Evolutionary conservation across 228 moss, liverwort and hornwort species (phyloP).

Genomic region (Sphagnum fallax): DNA sequence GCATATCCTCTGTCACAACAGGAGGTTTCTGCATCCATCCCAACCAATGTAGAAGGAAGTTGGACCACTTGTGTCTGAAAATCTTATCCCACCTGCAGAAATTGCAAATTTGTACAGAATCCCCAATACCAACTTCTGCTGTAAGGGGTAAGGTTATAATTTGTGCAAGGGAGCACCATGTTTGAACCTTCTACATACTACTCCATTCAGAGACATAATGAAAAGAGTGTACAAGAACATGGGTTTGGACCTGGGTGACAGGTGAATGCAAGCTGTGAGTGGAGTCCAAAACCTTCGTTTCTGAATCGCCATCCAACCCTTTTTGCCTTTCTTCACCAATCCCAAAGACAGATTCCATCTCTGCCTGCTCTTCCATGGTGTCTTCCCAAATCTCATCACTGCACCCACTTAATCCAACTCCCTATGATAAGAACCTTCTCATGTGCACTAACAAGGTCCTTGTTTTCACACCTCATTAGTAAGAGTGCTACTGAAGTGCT

Average conservation of each 20-base stretch:
- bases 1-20: constrained; percentile 90
- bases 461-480: too few species aligned
- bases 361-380: constrained; percentile 1
- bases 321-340: constrained; percentile 36
- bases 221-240: too few species aligned
- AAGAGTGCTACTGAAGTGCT: too few species aligned
- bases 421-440: too few species aligned
- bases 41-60: background rate
- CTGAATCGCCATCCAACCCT: constrained; percentile 75
- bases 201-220: too few species aligned
- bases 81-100: background rate
- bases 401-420: too few species aligned
- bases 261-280: constrained; percentile 72
- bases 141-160: too few species aligned
- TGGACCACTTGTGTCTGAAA: background rate
- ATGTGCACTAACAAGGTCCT: too few species aligned
- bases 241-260: constrained; percentile 51
- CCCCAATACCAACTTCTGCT: background rate
- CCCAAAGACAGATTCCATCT: background rate
- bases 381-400: background rate
- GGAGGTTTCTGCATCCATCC: constrained; percentile 58
- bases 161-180: too few species aligned
- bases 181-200: too few species aligned
- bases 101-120: background rate
- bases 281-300: constrained; percentile 49